A percentile compares a stretch with the other conserved stretches of the same genome.
Evolutionary conservation across 2,329 filamentous ascomycete genomes (phyloP).

Genomic region (Cyphellophora attinorum): DNA sequence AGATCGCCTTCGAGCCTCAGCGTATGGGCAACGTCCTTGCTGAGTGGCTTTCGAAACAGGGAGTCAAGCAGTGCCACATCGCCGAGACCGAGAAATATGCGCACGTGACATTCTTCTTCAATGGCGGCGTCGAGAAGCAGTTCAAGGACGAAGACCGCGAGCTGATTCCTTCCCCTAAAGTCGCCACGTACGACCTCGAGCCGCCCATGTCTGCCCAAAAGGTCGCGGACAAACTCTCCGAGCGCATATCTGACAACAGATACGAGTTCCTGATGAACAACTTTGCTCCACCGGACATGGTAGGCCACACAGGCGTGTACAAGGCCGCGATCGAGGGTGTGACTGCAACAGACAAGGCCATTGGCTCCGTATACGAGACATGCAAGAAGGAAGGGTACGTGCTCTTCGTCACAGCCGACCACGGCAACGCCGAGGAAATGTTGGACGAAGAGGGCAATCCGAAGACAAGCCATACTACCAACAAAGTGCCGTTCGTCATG

Average conservation of each 20-base stretch:
- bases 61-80: slow-evolving; percentile 85
- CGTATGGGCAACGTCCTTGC: slow-evolving; percentile 97
- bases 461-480: slow-evolving; percentile 95
- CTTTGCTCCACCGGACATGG: slow-evolving; percentile 98
- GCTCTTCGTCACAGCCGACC: slow-evolving; percentile 91
- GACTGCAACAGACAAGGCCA: slow-evolving; percentile 82
- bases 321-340: slow-evolving; percentile 82
- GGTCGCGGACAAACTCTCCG: slow-evolving; percentile 80
- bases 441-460: slow-evolving; percentile 90
- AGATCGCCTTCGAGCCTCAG: slow-evolving; percentile 86
- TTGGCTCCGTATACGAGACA: slow-evolving; percentile 81
- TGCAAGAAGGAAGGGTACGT: slow-evolving; percentile 91
- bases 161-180: slow-evolving; percentile 88
- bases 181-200: slow-evolving; percentile 88
- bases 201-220: slow-evolving; percentile 92
- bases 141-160: slow-evolving; percentile 88
- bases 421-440: slow-evolving; percentile 99
- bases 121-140: slow-evolving; percentile 93
- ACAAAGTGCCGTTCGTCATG: slow-evolving; percentile 97
- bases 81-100: slow-evolving; percentile 99
- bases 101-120: slow-evolving; percentile 99
- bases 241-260: slow-evolving; percentile 73
- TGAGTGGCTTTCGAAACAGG: slow-evolving; percentile 87
- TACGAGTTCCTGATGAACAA: slow-evolving; percentile 99
- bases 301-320: slow-evolving; percentile 96